Percentiles rank a stretch among this genome's conserved stretches.
Conservation (phyloP, 2,329 filamentous ascomycete genomes). For the Cryphonectria carpinicola region DNA sequence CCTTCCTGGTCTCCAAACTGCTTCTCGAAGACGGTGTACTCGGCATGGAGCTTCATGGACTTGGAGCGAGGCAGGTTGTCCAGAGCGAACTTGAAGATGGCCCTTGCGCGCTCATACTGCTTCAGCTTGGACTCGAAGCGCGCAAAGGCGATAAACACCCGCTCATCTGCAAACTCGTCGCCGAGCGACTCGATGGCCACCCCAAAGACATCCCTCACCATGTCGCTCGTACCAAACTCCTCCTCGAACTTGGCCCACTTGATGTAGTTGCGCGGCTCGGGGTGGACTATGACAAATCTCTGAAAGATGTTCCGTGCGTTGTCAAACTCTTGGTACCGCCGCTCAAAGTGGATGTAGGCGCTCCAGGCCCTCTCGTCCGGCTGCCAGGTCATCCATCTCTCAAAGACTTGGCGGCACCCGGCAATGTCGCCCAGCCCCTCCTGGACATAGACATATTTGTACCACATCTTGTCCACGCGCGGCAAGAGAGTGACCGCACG, state of each 20-base stretch:
- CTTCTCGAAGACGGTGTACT: conserved; percentile 97
- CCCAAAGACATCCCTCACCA: conserved; percentile 91
- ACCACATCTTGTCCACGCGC: conserved; percentile 95
- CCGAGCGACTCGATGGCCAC: conserved; percentile 85
- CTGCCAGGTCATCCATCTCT: conserved; percentile 98
- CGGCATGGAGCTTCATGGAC: conserved; percentile 83
- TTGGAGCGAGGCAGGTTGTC: conserved; percentile 89
- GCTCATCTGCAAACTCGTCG: conserved; percentile 95
- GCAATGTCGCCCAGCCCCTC: conserved; percentile 95
- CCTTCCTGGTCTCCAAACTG: conserved; percentile 93
- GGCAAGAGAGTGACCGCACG: conserved; percentile 92
- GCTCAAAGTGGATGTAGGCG: conserved; percentile 96
- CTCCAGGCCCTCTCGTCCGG: conserved; percentile 95
- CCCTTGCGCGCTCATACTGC: conserved; percentile 89
- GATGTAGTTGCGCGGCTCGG: conserved; percentile 96
- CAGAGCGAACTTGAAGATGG: conserved; percentile 95
- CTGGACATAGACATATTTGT: conserved; percentile 99
- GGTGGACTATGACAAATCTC: conserved; percentile 88
- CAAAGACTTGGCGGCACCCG: conserved; percentile 90
- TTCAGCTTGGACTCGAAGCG: conserved; percentile 93
- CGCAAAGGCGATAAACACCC: conserved; percentile 93
- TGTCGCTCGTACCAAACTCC: conserved; percentile 87
- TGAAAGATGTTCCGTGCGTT: conserved; percentile 88
- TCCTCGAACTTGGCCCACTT: conserved; percentile 99
- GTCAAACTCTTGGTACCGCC: conserved; percentile 90